Conservation (phyloP, 768 basidiomycete genomes). For the Gloeopeniophorella convolvens region DNA sequence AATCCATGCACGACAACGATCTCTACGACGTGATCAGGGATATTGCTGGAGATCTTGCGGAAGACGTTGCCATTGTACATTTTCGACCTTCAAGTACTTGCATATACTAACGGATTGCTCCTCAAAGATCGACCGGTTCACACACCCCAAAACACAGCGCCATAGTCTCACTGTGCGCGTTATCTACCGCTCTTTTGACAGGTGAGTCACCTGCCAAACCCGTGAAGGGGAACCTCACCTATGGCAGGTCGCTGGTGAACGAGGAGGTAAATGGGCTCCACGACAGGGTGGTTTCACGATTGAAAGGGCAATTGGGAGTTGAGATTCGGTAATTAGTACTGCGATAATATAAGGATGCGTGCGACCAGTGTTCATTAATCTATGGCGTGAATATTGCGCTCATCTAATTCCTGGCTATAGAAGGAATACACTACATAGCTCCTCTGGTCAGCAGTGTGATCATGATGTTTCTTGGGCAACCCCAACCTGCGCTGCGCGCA, state of each 20-base stretch:
- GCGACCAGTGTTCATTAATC: constrained; percentile 27
- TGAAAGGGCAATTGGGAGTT: constrained; percentile 64
- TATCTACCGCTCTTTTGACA: constrained; percentile 96
- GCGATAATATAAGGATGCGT: constrained; percentile 28
- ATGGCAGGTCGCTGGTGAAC: constrained; percentile 71
- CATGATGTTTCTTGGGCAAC: constrained; percentile 68
- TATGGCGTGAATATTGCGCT: constrained; percentile 14
- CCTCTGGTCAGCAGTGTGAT: constrained; percentile 17
- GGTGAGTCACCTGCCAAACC: constrained; percentile 35
- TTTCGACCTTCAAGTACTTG: background rate
- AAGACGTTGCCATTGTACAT: constrained; percentile 79
- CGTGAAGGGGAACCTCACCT: background rate
- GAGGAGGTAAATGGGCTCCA: constrained; percentile 87
- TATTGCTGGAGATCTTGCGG: constrained; percentile 85
- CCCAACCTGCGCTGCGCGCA: constrained; percentile 95
- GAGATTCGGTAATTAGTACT: constrained; percentile 72
- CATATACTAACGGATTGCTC: constrained; percentile 6
- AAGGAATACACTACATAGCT: constrained; percentile 7
- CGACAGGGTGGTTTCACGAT: constrained; percentile 44
- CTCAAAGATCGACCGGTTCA: constrained; percentile 83
- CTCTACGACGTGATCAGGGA: constrained; percentile 94
- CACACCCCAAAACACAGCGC: constrained; percentile 79
- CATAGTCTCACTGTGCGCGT: constrained; percentile 84
- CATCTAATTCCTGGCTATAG: constrained; percentile 10
- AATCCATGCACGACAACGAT: constrained; percentile 85